Evolutionary conservation across 164 flowering plant genomes (phyloP).

Genomic region (Buxus sempervirens): DNA sequence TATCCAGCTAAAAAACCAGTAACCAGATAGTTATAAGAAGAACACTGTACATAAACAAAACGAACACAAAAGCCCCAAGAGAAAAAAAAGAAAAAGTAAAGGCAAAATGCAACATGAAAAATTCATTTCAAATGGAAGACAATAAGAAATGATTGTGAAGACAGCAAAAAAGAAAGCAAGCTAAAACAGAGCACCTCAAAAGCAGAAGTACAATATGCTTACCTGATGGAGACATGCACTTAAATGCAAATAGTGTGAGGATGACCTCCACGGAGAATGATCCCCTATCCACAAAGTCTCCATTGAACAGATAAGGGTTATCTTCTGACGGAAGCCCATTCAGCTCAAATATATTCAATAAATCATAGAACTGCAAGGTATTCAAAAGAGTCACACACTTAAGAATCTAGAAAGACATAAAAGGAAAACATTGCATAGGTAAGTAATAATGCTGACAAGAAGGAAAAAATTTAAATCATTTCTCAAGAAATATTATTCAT

Average conservation of each 20-base stretch:
- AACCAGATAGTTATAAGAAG: no score
- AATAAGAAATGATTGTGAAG: neutral
- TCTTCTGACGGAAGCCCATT: slow-evolving; percentile 98
- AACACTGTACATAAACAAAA: no score
- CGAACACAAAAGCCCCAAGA: no score
- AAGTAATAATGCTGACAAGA: neutral
- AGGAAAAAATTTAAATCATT: neutral
- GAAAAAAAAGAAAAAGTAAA: neutral
- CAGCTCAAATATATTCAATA: slow-evolving; percentile 90
- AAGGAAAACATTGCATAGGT: neutral
- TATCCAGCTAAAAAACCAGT: no score
- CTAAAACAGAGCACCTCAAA: neutral
- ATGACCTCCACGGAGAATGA: slow-evolving; percentile 96
- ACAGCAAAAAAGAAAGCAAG: neutral
- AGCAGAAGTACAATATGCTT: neutral
- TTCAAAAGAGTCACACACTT: slow-evolving; percentile 9
- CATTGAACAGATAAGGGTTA: slow-evolving; percentile 95
- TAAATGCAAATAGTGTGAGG: slow-evolving; percentile 91
- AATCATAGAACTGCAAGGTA: slow-evolving; percentile 84
- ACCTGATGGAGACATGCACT: slow-evolving; percentile 98
- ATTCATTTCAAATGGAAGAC: neutral
- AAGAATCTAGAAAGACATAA: neutral
- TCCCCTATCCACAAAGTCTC: slow-evolving; percentile 97
- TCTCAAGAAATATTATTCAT: no score
- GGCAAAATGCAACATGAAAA: neutral